A percentile compares a stretch with the other conserved stretches of the same genome.
Conservation (phyloP, 1,139 yeast genomes). For the Candida labiduridarum region DNA sequence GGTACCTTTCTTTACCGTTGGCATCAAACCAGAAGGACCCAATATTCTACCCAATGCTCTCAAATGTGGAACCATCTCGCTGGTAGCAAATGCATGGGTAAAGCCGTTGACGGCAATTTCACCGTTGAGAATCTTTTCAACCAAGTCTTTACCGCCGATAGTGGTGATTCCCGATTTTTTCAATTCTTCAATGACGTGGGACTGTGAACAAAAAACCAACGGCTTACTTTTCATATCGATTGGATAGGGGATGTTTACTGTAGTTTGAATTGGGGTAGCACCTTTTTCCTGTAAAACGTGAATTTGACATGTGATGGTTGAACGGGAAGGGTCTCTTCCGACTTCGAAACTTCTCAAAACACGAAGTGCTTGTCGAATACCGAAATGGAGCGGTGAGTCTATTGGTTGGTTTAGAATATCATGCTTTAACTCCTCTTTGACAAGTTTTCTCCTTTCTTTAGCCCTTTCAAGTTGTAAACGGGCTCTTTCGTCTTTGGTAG, state of each 20-base stretch:
- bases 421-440: constrained; percentile 33
- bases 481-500: neutral
- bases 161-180: constrained; percentile 55
- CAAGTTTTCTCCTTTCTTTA: constrained; percentile 15
- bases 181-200: constrained; percentile 55
- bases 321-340: constrained; percentile 70
- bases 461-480: constrained; percentile 19
- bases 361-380: constrained; percentile 70
- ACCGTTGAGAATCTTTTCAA: constrained; percentile 64
- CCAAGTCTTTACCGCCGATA: constrained; percentile 74
- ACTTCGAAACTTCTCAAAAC: constrained; percentile 88
- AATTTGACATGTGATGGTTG: constrained; percentile 69
- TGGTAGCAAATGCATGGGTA: constrained; percentile 83
- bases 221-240: constrained; percentile 54
- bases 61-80: constrained; percentile 69
- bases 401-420: constrained; percentile 48
- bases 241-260: constrained; percentile 75
- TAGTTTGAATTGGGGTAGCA: constrained; percentile 72
- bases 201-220: constrained; percentile 67
- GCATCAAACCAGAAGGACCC: constrained; percentile 92
- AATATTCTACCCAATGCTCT: constrained; percentile 70
- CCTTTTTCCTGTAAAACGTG: constrained; percentile 80
- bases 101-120: constrained; percentile 53
- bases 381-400: constrained; percentile 67
- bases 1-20: constrained; percentile 83